Conservation (phyloP, 2,329 filamentous ascomycete genomes). For the Amylocarpus encephaloides region DNA sequence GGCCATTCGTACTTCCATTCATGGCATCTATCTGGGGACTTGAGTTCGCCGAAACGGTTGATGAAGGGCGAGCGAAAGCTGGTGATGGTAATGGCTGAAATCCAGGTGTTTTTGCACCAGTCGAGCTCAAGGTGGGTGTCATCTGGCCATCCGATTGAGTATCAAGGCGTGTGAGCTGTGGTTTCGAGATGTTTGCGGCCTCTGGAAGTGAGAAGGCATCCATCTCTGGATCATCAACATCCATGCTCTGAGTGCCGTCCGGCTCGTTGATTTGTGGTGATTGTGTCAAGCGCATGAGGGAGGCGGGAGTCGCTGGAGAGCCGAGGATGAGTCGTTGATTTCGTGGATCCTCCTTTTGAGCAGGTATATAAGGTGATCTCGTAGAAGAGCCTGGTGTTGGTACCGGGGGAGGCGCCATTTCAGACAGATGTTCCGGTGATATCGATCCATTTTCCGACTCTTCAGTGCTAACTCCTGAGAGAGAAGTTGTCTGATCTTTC, state of each 20-base stretch:
- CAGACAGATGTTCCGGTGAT: slow-evolving; percentile 55
- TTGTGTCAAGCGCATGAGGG: slow-evolving; percentile 67
- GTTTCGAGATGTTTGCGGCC: slow-evolving; percentile 48
- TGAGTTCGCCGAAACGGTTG: slow-evolving; percentile 40
- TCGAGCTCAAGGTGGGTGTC: slow-evolving; percentile 48
- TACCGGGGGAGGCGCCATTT: slow-evolving; percentile 63
- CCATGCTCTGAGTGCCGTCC: slow-evolving; percentile 39
- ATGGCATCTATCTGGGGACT: slow-evolving; percentile 49
- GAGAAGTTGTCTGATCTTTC: slow-evolving; percentile 32
- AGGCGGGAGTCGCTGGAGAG: slow-evolving; percentile 77
- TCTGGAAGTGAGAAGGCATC: slow-evolving; percentile 70
- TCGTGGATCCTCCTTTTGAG: slow-evolving; percentile 42
- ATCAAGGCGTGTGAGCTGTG: slow-evolving; percentile 44
- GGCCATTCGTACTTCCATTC: slow-evolving; percentile 34
- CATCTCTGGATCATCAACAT: slow-evolving; percentile 48
- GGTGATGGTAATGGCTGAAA: slow-evolving; percentile 41
- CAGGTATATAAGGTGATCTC: slow-evolving; percentile 61
- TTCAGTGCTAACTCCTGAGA: slow-evolving; percentile 36
- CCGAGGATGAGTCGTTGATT: slow-evolving; percentile 25
- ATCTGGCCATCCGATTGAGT: slow-evolving; percentile 44
- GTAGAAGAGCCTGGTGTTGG: slow-evolving; percentile 58
- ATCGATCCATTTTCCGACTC: slow-evolving; percentile 59
- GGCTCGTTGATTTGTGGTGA: slow-evolving; percentile 29
- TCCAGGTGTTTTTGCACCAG: slow-evolving; percentile 32
- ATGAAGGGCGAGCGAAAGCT: slow-evolving; percentile 20